Conservation (phyloP, 805 yeast genomes). For the Maudiozyma saulgeensis region DNA sequence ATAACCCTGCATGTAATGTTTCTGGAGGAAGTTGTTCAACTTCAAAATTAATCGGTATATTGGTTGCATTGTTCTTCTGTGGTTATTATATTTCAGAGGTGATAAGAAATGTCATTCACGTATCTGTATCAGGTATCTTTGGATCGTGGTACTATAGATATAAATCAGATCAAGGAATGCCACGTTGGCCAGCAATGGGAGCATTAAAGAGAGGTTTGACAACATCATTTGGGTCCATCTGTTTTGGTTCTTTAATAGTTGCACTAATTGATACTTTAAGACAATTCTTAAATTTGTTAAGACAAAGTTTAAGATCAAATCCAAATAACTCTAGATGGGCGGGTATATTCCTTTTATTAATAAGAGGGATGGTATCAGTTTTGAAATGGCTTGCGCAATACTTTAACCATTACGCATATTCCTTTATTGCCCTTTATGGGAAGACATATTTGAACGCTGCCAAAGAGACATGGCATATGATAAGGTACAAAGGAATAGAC, state of each 20-base stretch:
- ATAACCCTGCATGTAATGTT: slow-evolving; percentile 43
- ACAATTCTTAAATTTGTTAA: slow-evolving; percentile 42
- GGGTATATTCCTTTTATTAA: slow-evolving; percentile 41
- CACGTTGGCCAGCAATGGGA: slow-evolving; percentile 69
- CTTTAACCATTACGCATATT: slow-evolving; percentile 85
- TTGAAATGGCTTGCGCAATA: slow-evolving; percentile 74
- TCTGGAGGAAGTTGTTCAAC: slow-evolving; percentile 48
- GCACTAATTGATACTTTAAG: slow-evolving; percentile 60
- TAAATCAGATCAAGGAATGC: slow-evolving; percentile 67
- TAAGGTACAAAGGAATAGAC: slow-evolving; percentile 73
- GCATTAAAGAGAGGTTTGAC: slow-evolving; percentile 74
- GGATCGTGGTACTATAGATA: slow-evolving; percentile 89
- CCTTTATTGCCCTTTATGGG: slow-evolving; percentile 82
- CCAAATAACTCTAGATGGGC: slow-evolving; percentile 43
- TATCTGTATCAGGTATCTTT: slow-evolving; percentile 71
- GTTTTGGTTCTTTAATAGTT: slow-evolving; percentile 73
- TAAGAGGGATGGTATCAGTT: slow-evolving; percentile 52
- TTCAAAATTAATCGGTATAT: slow-evolving; percentile 54
- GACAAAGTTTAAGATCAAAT: slow-evolving; percentile 31
- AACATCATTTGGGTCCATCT: slow-evolving; percentile 81
- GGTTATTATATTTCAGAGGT: slow-evolving; percentile 82
- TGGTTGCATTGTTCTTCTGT: slow-evolving; percentile 69
- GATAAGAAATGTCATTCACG: slow-evolving; percentile 68
- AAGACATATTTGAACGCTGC: slow-evolving; percentile 66
- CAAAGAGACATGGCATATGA: slow-evolving; percentile 69